Base-by-base conservation (phyloP, 495 filamentous ascomycete species). In the Thozetella sp. region DNA sequence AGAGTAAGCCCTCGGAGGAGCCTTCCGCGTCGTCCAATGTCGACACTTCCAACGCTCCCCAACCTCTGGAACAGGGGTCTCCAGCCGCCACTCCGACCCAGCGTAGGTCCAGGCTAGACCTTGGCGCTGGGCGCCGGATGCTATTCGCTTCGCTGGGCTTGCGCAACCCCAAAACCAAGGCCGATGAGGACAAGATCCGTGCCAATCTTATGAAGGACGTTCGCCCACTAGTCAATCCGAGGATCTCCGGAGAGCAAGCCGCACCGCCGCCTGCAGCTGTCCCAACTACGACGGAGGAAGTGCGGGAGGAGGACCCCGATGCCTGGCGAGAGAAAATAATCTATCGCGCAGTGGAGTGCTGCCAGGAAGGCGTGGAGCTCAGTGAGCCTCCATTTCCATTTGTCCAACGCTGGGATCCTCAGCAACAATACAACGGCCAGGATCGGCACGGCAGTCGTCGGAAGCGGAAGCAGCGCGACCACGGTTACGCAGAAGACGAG, bases 301-400 rank as follows among this genome's bases (percentile, higher is more conserved):
- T 48, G 23, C 53, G 55, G 1, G 63, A 77, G 20, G 69, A 76
- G 22, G 75, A 79, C 55, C 56, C 67, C 0, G 72, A 87, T 9
- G 68, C 76, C 40, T 98, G 94, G 94, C 84, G 84, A 60, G 68
- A 85, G 10, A 94, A 88, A 67, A 88, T 97, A 34, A 82, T 76
- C 43, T 84, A 82, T 54, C 79, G 78, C 52, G 94, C 93, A 50
- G 88, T 93, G 12, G 95, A 99, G 69, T 97, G 95, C 70, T 83
- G 88, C 60, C 74, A 87, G 53, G 86, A 93, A 22, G 86, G 85
- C n/a, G 76, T 93, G 52, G 75, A 85, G 57, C 78, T 97, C 27
- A 92, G 84, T 56, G 81, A 88, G 22, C 93, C 95, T 0, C 90
- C 91, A 2, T 98, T 96, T 67, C 95, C 95, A 0, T 99, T 98